Evolutionary conservation across 2,329 filamentous ascomycete genomes (phyloP).

Genomic region (Ciborinia camelliae): DNA sequence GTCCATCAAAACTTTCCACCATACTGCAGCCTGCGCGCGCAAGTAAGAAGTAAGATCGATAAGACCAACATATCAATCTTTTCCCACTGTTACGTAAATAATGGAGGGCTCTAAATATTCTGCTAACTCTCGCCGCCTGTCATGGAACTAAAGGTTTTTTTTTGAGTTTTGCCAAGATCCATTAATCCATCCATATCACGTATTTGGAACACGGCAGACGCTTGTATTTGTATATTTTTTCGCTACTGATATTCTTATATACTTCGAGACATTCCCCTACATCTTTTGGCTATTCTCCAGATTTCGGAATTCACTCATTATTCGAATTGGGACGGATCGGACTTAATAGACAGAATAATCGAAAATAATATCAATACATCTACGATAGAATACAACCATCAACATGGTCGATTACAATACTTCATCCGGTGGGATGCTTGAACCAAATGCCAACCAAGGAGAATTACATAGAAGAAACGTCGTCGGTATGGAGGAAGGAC

Average conservation of each 20-base stretch:
- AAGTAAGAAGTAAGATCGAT: background rate
- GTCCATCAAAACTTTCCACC: background rate
- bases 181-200: background rate
- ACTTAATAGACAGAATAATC: background rate
- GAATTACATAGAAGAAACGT: constrained; percentile 3
- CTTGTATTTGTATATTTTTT: constrained; percentile 3
- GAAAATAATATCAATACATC: no score
- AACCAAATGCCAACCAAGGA: background rate
- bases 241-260: constrained; percentile 4
- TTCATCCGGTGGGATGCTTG: constrained; percentile 10
- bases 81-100: constrained; percentile 15
- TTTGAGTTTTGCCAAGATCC: constrained; percentile 9
- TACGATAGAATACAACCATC: constrained; percentile 1
- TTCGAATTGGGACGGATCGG: background rate
- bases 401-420: constrained; percentile 13
- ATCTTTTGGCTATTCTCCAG: background rate
- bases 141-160: background rate
- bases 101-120: background rate
- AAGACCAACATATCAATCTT: background rate
- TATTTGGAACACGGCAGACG: constrained; percentile 6
- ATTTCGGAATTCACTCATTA: constrained; percentile 1
- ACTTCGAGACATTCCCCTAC: background rate
- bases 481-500: constrained; percentile 26
- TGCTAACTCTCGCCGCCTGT: constrained; percentile 2
- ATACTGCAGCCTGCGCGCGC: background rate